A percentile compares a stretch with the other conserved stretches of the same genome.
Evolutionary conservation across 768 basidiomycete genomes (phyloP).

Genomic region (Naematelia encephala): DNA sequence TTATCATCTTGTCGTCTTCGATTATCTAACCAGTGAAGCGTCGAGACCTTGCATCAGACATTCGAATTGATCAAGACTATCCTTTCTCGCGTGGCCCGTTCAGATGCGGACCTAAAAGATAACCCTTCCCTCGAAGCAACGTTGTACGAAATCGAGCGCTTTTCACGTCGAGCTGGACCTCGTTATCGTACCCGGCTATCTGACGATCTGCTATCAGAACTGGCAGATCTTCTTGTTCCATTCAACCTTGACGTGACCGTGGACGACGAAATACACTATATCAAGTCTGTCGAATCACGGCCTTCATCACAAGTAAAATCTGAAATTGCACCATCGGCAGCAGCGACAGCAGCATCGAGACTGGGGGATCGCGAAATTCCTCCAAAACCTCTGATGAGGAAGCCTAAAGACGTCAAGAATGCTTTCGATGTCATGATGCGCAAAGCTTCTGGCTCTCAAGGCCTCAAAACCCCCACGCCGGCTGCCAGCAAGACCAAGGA

Average conservation of each 20-base stretch:
- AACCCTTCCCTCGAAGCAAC: conserved; percentile 52
- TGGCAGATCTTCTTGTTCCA: conserved; percentile 64
- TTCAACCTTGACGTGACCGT: conserved; percentile 55
- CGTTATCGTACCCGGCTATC: conserved; percentile 43
- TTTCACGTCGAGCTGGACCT: conserved; percentile 36
- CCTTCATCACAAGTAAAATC: not conserved
- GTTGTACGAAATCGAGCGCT: conserved; percentile 62
- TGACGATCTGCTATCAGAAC: conserved; percentile 58
- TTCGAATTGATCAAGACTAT: conserved; percentile 77
- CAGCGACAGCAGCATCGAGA: not conserved
- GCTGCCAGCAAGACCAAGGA: conserved; percentile 7
- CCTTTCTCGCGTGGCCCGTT: conserved; percentile 69
- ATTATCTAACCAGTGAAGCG: conserved; percentile 14
- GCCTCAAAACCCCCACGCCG: conserved; percentile 10
- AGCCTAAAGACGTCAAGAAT: conserved; percentile 28
- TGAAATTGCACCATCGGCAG: not conserved
- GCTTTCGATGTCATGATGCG: conserved; percentile 48
- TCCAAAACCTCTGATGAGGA: not conserved
- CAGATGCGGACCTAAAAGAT: conserved; percentile 51
- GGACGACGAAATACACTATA: conserved; percentile 61
- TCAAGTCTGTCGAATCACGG: conserved; percentile 36
- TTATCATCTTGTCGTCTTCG: not conserved
- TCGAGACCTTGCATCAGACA: conserved; percentile 81
- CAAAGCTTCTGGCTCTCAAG: conserved; percentile 20
- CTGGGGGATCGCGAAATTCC: not conserved